These are phyloP conservation scores for Phylloporus scabripes DNA, from an alignment of 768 basidiomycete species.

Conservation along the genomic window DNA sequence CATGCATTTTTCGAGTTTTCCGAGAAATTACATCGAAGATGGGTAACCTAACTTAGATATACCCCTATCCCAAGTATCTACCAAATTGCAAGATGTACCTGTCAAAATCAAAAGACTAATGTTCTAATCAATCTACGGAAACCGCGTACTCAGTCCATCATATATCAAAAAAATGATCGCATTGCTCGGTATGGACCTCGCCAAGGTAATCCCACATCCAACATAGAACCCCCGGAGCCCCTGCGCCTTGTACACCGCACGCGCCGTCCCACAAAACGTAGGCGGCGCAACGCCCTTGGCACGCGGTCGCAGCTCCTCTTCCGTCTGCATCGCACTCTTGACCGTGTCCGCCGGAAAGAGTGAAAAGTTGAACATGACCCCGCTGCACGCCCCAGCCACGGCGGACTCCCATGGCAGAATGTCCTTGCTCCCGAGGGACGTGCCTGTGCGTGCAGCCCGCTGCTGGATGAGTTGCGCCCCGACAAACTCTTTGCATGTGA, in stretches of 20 bases:
- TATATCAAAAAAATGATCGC: constrained; percentile 93
- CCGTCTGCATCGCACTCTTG: constrained; percentile 93
- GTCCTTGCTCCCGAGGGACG: constrained; percentile 35
- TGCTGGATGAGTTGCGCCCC: constrained; percentile 54
- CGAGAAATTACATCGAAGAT: background rate
- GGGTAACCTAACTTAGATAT: background rate
- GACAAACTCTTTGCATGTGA: constrained; percentile 78
- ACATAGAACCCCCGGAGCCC: constrained; percentile 86
- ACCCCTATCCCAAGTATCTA: background rate
- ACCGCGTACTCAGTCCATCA: constrained; percentile 60
- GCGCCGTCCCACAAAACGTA: constrained; percentile 54
- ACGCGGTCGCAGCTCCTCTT: constrained; percentile 72
- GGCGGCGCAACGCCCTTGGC: constrained; percentile 28
- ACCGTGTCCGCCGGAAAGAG: constrained; percentile 94
- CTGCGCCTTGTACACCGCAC: constrained; percentile 65
- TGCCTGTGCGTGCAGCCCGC: constrained; percentile 30
- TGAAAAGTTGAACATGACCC: constrained; percentile 79
- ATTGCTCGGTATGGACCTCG: constrained; percentile 80
- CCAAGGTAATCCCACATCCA: constrained; percentile 88
- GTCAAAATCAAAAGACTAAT: background rate
- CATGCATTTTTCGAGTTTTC: background rate
- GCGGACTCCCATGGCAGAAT: constrained; percentile 79
- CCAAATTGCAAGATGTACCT: too few relatives aligned
- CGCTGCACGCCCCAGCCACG: constrained; percentile 80
- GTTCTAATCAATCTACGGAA: constrained; percentile 31